phyloP scores from a whole-genome alignment of 2,329 filamentous ascomycete species.

The Pseudogymnoascus sp. region DNA sequence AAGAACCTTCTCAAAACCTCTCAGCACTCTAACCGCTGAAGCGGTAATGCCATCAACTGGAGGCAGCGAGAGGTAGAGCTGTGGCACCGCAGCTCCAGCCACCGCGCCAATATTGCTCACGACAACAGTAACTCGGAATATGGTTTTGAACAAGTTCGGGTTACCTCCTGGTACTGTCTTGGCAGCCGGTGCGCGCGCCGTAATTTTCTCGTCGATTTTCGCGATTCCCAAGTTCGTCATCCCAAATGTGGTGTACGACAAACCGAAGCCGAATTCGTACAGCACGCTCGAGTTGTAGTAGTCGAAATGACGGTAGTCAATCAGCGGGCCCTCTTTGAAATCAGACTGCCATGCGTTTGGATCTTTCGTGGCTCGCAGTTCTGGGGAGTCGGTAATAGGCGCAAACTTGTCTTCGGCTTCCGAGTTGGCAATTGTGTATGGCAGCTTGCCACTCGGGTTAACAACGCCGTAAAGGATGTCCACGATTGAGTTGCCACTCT shows the following conservation, averaged over 20 bases:
- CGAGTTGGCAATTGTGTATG: constrained; percentile 50
- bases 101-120: constrained; percentile 60
- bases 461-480: constrained; percentile 55
- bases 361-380: constrained; percentile 32
- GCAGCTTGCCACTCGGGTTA: constrained; percentile 41
- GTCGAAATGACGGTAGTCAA: constrained; percentile 74
- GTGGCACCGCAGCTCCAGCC: constrained; percentile 58
- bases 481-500: constrained; percentile 53
- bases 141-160: constrained; percentile 27
- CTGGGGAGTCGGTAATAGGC: constrained; percentile 41
- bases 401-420: constrained; percentile 44
- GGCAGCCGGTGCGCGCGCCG: background rate
- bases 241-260: constrained; percentile 70
- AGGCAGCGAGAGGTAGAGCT: constrained; percentile 49
- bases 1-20: constrained; percentile 55
- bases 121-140: constrained; percentile 50
- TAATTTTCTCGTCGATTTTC: constrained; percentile 18
- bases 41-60: background rate
- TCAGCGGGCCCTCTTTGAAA: constrained; percentile 70
- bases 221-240: constrained; percentile 38
- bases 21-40: constrained; percentile 31
- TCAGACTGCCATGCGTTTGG: constrained; percentile 44
- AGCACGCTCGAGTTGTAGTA: constrained; percentile 49
- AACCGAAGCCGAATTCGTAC: constrained; percentile 72
- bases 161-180: constrained; percentile 26